Percentiles rank a stretch among this genome's conserved stretches.
phyloP scores from a whole-genome alignment of 2,329 filamentous ascomycete genomes.

The Claviceps maximensis region DNA sequence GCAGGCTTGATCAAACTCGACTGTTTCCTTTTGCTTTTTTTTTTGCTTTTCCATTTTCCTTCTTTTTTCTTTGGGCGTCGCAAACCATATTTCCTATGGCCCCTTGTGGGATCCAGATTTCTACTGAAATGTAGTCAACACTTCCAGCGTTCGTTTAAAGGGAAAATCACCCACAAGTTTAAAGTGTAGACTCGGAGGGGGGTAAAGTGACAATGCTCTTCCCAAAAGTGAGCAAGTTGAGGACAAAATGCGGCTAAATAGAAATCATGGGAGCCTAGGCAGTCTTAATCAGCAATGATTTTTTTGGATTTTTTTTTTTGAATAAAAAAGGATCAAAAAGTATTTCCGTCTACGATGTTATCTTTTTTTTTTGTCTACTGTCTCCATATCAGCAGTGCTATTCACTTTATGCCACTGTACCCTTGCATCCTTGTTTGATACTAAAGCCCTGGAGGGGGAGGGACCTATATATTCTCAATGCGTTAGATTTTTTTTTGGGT shows the following conservation, averaged over 20 bases:
- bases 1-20: background rate
- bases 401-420: slow-evolving; percentile 1
- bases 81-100: background rate
- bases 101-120: background rate
- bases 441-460: slow-evolving; percentile 42
- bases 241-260: background rate
- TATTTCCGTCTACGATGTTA: background rate
- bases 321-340: background rate
- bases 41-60: too few relatives aligned
- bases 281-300: slow-evolving; percentile 2
- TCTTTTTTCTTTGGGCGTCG: background rate
- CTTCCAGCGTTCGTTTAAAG: background rate
- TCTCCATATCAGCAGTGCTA: slow-evolving; percentile 3
- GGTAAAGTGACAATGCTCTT: background rate
- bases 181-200: background rate
- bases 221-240: background rate
- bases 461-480: slow-evolving; percentile 25
- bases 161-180: slow-evolving; percentile 1
- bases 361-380: background rate
- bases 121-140: slow-evolving; percentile 3
- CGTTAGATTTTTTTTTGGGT: background rate
- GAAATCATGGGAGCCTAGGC: slow-evolving; percentile 1
- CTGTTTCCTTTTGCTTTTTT: background rate
- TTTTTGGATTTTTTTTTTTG: background rate
- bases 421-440: background rate